Evolutionary conservation across 768 basidiomycete species (phyloP).

Genomic region (Tulasnella sp.): DNA sequence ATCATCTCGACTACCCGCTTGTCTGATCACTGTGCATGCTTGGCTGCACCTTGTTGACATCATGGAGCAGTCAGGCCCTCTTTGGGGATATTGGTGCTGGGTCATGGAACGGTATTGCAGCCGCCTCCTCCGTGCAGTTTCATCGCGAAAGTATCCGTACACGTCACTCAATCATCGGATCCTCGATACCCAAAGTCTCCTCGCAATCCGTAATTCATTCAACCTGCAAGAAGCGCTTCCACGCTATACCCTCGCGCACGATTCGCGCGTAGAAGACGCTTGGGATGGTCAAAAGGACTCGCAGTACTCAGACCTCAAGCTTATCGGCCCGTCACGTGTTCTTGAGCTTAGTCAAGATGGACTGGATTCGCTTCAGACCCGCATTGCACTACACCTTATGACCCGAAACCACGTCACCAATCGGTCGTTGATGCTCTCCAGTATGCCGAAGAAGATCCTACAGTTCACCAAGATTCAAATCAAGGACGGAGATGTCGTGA

Average conservation of each 20-base stretch:
- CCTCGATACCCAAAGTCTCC: neutral
- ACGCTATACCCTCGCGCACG: neutral
- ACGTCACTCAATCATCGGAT: neutral
- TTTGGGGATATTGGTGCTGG: conserved; percentile 11
- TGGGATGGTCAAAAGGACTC: neutral
- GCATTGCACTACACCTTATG: neutral
- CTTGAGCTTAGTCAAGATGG: neutral
- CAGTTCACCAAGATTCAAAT: neutral
- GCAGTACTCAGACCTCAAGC: neutral
- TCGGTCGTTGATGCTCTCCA: neutral
- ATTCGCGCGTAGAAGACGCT: neutral
- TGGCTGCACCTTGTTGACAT: neutral
- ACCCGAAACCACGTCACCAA: neutral
- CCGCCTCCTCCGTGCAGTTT: neutral
- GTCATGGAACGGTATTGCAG: conserved; percentile 18
- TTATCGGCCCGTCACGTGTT: neutral
- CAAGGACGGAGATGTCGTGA: neutral
- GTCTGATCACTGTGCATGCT: neutral
- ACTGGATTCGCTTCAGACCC: neutral
- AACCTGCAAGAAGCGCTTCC: neutral
- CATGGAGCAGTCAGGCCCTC: conserved; percentile 3
- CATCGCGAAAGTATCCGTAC: neutral
- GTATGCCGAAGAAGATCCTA: neutral
- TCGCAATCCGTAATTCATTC: neutral
- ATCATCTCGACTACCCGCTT: neutral